phyloP scores from a whole-genome alignment of 2,329 filamentous ascomycete species.

The Cercospora brassicicola region DNA sequence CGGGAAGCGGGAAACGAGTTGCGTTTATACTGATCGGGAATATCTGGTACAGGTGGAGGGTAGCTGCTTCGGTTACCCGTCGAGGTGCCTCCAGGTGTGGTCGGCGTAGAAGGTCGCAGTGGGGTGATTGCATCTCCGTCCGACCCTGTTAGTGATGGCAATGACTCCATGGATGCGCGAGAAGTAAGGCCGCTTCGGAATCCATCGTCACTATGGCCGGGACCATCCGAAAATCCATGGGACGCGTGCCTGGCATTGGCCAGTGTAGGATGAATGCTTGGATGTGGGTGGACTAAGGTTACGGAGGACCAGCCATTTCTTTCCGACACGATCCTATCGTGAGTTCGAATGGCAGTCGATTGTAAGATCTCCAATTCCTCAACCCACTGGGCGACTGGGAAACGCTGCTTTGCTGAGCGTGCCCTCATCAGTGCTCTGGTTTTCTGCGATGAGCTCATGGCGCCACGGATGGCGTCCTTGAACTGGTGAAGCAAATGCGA shows the following conservation, averaged over 20 bases:
- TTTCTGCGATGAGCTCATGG: constrained; percentile 56
- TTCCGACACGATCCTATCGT: constrained; percentile 44
- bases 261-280: constrained; percentile 19
- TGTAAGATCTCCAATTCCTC: constrained; percentile 63
- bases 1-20: constrained; percentile 8
- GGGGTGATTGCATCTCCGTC: constrained; percentile 4
- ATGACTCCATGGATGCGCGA: background rate
- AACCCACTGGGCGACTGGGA: constrained; percentile 66
- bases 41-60: background rate
- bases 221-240: constrained; percentile 13
- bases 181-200: background rate
- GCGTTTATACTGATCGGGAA: background rate
- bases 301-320: constrained; percentile 19
- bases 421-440: constrained; percentile 63
- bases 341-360: constrained; percentile 57
- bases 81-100: constrained; percentile 1
- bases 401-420: constrained; percentile 63
- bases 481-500: constrained; percentile 65
- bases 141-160: background rate
- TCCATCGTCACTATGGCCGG: constrained; percentile 2
- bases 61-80: background rate
- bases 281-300: constrained; percentile 20
- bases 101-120: background rate
- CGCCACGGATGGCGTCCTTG: constrained; percentile 59
- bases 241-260: constrained; percentile 13